Evolutionary conservation across 2,329 filamentous ascomycete genomes (phyloP).

Genomic region (Scortechinia acanthostroma): DNA sequence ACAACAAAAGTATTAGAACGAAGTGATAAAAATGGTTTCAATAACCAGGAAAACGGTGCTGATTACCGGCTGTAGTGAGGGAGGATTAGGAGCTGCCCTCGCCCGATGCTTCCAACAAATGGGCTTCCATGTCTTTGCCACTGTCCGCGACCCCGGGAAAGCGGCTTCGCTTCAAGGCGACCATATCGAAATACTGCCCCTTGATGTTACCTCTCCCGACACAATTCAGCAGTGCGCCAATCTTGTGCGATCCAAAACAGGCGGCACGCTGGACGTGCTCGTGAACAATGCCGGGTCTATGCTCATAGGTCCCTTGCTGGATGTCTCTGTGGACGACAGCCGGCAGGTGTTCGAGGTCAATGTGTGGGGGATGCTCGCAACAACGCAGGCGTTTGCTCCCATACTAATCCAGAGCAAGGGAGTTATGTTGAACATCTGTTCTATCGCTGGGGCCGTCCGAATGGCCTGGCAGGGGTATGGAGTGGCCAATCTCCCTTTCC

Average conservation of each 20-base stretch:
- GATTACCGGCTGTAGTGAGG: conserved; percentile 26
- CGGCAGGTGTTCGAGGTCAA: conserved; percentile 24
- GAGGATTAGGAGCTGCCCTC: conserved; percentile 27
- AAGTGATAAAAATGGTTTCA: too few species aligned
- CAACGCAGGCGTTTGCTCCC: conserved; percentile 27
- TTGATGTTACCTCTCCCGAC: conserved; percentile 15
- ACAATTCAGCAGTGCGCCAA: conserved; percentile 12
- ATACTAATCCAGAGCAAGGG: too few species aligned
- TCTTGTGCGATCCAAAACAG: conserved; percentile 19
- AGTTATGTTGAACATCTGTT: too few species aligned
- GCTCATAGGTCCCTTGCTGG: conserved; percentile 12
- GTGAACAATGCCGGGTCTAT: conserved; percentile 31
- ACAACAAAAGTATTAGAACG: too few species aligned
- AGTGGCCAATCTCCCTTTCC: too few species aligned
- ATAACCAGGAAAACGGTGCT: conserved; percentile 15
- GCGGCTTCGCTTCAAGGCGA: too few species aligned
- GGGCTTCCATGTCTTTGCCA: conserved; percentile 26
- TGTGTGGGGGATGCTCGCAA: conserved; percentile 24
- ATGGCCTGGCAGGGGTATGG: too few species aligned
- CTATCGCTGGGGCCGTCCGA: too few species aligned
- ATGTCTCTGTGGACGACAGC: conserved; percentile 8
- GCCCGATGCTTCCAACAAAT: conserved; percentile 20
- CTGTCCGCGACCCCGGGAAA: conserved; percentile 20
- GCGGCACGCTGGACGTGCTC: conserved; percentile 29
- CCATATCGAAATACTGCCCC: conserved; percentile 15